These are phyloP conservation scores for Yamadazyma triangularis DNA, from an alignment of 1,139 yeast species.

Conservation along the genomic window DNA sequence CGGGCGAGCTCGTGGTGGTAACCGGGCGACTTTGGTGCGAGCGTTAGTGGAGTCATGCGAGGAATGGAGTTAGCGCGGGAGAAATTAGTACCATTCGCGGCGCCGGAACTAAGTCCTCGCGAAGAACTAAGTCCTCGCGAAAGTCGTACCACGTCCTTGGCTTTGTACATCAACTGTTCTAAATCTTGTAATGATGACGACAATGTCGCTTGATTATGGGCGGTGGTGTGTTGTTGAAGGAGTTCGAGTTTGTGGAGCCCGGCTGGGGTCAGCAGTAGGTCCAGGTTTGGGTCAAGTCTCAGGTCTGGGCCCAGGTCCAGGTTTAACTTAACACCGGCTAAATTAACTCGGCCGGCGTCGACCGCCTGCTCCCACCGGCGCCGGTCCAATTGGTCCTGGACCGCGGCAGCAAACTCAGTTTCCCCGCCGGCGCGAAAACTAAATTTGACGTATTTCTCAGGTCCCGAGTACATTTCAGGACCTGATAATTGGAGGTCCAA, in stretches of 20 bases:
- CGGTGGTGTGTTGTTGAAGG: slow-evolving; percentile 51
- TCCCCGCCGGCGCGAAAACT: slow-evolving; percentile 66
- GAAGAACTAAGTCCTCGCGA: slow-evolving; percentile 48
- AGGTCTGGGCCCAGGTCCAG: slow-evolving; percentile 2
- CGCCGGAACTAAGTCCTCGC: too few species aligned
- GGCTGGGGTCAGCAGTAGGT: too few species aligned
- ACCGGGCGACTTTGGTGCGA: slow-evolving; percentile 24
- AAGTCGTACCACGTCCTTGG: slow-evolving; percentile 65
- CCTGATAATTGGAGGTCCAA: slow-evolving; percentile 24
- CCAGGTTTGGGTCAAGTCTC: slow-evolving; percentile 7
- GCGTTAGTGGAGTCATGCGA: slow-evolving; percentile 28
- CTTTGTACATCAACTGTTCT: slow-evolving; percentile 71
- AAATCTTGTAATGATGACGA: slow-evolving; percentile 73
- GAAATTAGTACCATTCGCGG: too few species aligned
- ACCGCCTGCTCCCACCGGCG: slow-evolving; percentile 42
- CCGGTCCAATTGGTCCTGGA: slow-evolving; percentile 41
- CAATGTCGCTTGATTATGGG: slow-evolving; percentile 59
- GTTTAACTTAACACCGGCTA: slow-evolving; percentile 27
- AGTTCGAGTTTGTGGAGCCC: slow-evolving; percentile 75
- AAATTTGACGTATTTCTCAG: slow-evolving; percentile 43
- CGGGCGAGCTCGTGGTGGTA: slow-evolving; percentile 38
- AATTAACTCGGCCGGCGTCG: slow-evolving; percentile 35
- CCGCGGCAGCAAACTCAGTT: slow-evolving; percentile 36
- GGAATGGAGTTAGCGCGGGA: too few species aligned
- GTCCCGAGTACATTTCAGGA: slow-evolving; percentile 29